phyloP scores from a whole-genome alignment of 331 rosid genomes.

The Acacia pycnantha region DNA sequence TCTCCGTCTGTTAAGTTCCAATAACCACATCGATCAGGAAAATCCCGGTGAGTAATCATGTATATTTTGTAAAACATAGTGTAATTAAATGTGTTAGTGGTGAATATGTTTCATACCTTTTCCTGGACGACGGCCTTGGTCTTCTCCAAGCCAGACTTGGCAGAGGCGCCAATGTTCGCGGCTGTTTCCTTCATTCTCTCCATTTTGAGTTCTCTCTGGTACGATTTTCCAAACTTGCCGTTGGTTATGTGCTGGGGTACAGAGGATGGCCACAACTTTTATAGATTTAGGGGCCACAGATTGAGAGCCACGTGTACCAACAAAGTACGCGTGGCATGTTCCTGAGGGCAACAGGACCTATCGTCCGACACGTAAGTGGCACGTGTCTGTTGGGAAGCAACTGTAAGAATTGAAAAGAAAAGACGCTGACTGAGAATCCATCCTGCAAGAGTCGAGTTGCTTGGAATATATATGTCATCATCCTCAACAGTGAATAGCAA shows the following conservation, averaged over 20 bases:
- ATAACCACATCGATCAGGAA: background rate
- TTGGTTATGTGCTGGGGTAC: background rate
- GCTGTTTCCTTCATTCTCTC: constrained; percentile 56
- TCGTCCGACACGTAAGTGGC: constrained; percentile 27
- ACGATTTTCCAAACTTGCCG: background rate
- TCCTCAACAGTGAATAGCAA: background rate
- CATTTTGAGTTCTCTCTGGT: constrained; percentile 23
- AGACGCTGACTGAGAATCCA: background rate
- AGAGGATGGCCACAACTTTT: background rate
- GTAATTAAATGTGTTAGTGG: background rate
- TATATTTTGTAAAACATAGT: background rate
- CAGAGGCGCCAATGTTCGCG: constrained; percentile 75
- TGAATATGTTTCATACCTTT: constrained; percentile 35
- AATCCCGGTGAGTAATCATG: background rate
- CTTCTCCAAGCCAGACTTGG: constrained; percentile 73
- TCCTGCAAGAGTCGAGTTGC: background rate
- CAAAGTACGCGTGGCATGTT: constrained; percentile 14
- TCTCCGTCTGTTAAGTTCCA: constrained; percentile 41
- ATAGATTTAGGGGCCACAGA: constrained; percentile 8
- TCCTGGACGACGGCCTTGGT: constrained; percentile 68
- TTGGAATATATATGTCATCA: background rate
- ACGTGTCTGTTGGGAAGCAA: background rate
- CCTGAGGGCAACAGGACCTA: background rate
- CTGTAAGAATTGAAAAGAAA: background rate
- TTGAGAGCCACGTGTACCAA: constrained; percentile 3